A percentile compares a stretch with the other conserved stretches of the same genome.
Evolutionary conservation across 2,329 filamentous ascomycete genomes (phyloP).

Genomic region (Mariannaea elegans): DNA sequence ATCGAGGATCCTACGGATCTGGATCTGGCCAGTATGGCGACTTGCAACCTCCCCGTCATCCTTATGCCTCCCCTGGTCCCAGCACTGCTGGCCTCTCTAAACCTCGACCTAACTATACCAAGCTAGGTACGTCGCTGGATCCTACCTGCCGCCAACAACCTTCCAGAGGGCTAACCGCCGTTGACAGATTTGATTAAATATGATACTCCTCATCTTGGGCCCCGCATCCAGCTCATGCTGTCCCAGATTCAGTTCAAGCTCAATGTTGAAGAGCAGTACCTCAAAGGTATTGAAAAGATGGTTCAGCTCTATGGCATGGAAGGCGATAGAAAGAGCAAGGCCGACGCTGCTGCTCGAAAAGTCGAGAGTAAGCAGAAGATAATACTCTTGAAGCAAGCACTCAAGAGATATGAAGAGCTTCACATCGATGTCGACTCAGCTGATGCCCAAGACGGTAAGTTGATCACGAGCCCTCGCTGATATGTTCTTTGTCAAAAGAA

Average conservation of each 20-base stretch:
- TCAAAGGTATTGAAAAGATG: slow-evolving; percentile 99
- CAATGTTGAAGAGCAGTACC: slow-evolving; percentile 98
- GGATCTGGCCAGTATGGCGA: slow-evolving; percentile 63
- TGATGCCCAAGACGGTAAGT: slow-evolving; percentile 82
- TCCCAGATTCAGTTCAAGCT: slow-evolving; percentile 99
- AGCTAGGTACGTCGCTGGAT: slow-evolving; percentile 74
- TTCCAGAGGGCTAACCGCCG: slow-evolving; percentile 13
- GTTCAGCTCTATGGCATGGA: slow-evolving; percentile 97
- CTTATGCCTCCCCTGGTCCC: slow-evolving; percentile 76
- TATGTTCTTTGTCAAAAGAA: not conserved
- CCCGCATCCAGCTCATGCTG: slow-evolving; percentile 98
- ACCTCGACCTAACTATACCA: slow-evolving; percentile 89
- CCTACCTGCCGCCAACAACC: slow-evolving; percentile 5
- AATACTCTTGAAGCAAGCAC: slow-evolving; percentile 89
- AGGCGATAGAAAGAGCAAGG: slow-evolving; percentile 93
- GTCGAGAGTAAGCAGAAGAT: slow-evolving; percentile 99
- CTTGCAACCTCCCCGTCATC: slow-evolving; percentile 82
- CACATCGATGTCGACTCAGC: slow-evolving; percentile 89
- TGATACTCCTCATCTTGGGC: slow-evolving; percentile 93
- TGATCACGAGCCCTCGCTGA: not conserved
- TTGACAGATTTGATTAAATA: slow-evolving; percentile 93
- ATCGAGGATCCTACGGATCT: slow-evolving; percentile 72
- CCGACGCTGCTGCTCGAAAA: slow-evolving; percentile 87
- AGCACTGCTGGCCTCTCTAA: slow-evolving; percentile 73
- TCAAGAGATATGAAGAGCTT: slow-evolving; percentile 96